phyloP scores from a whole-genome alignment of 306 rosid genomes.

The Cucumis cinereus region DNA sequence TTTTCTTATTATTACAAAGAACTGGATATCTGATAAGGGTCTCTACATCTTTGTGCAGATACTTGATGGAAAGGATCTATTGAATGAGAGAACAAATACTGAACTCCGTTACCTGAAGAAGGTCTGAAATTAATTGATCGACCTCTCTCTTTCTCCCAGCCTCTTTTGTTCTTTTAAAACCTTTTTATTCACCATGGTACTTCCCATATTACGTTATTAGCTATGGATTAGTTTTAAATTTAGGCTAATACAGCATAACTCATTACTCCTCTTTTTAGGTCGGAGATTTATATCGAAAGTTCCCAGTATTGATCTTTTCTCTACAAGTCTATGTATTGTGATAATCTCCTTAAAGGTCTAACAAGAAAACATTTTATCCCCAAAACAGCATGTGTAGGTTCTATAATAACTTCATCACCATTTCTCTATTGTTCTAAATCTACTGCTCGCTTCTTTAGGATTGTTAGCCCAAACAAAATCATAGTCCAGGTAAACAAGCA shows the following conservation, averaged over 20 bases:
- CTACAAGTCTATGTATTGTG: not conserved
- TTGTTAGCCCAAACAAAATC: not conserved
- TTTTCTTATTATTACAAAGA: not conserved
- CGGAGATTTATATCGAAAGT: no score
- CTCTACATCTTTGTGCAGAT: constrained; percentile 33
- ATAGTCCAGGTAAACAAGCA: not conserved
- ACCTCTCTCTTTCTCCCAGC: not conserved
- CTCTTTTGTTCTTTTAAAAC: not conserved
- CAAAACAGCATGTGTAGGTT: not conserved
- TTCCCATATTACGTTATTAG: not conserved
- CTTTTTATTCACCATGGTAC: no score
- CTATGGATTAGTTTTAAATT: not conserved
- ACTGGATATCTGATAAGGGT: not conserved
- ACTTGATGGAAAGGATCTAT: constrained; percentile 59
- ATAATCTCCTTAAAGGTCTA: not conserved
- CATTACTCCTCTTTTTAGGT: no score
- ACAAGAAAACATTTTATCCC: not conserved
- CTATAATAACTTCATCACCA: not conserved
- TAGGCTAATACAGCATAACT: no score
- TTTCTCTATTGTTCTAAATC: not conserved
- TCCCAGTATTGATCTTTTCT: not conserved
- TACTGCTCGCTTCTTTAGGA: no score
- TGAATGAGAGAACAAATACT: constrained; percentile 85
- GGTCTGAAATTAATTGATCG: constrained; percentile 25
- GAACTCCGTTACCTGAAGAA: constrained; percentile 77